phyloP scores from a whole-genome alignment of 129 eudicot species.

The Deinandra increscens region DNA sequence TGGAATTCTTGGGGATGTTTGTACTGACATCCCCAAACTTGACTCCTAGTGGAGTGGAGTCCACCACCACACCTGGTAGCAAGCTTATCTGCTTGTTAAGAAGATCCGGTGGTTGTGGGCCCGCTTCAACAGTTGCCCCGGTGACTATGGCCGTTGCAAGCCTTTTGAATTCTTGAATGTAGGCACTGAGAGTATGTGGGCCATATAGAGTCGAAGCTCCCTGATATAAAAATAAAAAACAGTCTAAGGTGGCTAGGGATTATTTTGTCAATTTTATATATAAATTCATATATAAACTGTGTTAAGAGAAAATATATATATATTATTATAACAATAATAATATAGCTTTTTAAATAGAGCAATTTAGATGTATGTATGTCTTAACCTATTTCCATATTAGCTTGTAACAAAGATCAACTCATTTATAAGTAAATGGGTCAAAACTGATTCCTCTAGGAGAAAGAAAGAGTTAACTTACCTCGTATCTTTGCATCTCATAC shows the following conservation, averaged over 20 bases:
- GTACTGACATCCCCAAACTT: slow-evolving; percentile 66
- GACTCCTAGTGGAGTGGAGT: slow-evolving; percentile 67
- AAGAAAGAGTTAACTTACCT: slow-evolving; percentile 47
- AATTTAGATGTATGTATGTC: neutral
- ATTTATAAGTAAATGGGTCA: neutral
- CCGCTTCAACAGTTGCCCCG: slow-evolving; percentile 58
- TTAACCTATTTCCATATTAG: neutral
- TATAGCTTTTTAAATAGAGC: neutral
- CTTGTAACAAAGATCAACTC: neutral
- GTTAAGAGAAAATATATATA: neutral
- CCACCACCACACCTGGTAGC: slow-evolving; percentile 76
- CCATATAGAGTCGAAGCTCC: slow-evolving; percentile 96
- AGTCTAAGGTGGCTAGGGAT: neutral
- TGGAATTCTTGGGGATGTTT: slow-evolving; percentile 63
- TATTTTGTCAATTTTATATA: neutral
- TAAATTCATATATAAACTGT: neutral
- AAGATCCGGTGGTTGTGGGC: slow-evolving; percentile 94
- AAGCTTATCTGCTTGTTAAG: slow-evolving; percentile 77
- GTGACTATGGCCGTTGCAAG: slow-evolving; percentile 66
- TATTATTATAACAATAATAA: neutral
- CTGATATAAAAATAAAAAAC: slow-evolving; percentile 30
- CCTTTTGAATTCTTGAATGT: slow-evolving; percentile 90
- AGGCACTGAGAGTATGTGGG: slow-evolving; percentile 84
- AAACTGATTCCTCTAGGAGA: neutral
- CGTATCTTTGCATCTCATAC: slow-evolving; percentile 86